Evolutionary conservation across 169 alveolate genomes (phyloP), one percentile per base, ranked within the genome.

Genomic region (Eimeria acervulina): DNA sequence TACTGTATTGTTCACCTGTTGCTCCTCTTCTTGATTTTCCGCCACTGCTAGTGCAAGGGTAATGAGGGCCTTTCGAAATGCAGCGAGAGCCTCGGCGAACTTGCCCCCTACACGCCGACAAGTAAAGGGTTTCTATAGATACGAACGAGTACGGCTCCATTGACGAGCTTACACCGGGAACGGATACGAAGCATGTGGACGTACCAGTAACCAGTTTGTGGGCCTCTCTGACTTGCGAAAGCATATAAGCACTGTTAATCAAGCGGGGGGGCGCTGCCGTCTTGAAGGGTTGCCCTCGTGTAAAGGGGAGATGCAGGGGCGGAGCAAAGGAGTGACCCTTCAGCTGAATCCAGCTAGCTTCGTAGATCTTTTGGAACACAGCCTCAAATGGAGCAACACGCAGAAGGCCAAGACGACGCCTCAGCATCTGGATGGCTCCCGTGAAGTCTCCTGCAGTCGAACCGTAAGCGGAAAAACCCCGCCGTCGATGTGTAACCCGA

Each of bases 41-140:
- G 97, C 97, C 78, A 88, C 90, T 15, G 93, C 96, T 42, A 95
- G 90, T 0, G 97, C 81, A 33, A 92, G 63, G 47, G 97, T 78
- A 44, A 96, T 96, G 2, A 95, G 97, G 42, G 91, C 97, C 66
- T 59, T 31, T 10, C 97, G 97, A 87, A 97, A 97, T 33, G 97
- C 93, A 26, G 95, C 90, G 33, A 97, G 94, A 8, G 98, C 97
- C 55, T 90, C 97, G 19, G 87, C 92, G 70, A 97, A 97, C 90
- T 96, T 95, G 40, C 98, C 98, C 28, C 96, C 96, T 93, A 94
- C 93, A 80, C 23, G 66, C 61, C 68, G 40, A n/a, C 31, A 7
- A 19, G 26, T 15, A 33, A 0, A 26, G 19, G 74, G 44, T 23
- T 33, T 83, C 28, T 40, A 26, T 26, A 42, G 26, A 7, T 63